Conservation (phyloP, 495 filamentous ascomycete species). For the Aspergillus taichungensis region DNA sequence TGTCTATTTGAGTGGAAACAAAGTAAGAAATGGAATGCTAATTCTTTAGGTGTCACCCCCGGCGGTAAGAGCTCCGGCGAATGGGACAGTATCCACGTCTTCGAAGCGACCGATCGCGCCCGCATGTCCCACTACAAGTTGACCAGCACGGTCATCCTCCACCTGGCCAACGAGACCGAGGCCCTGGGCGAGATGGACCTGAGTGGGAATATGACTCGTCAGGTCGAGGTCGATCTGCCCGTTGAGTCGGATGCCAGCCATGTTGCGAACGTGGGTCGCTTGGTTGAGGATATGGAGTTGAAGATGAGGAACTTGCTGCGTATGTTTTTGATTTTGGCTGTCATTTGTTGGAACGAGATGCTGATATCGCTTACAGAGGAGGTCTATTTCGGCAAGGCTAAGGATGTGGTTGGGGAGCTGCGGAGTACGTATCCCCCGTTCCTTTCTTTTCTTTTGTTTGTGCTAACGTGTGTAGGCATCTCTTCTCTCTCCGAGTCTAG, state of each 20-base stretch:
- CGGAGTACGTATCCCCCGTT: conserved; percentile 52
- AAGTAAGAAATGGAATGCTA: neutral
- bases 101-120: conserved; percentile 86
- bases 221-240: conserved; percentile 82
- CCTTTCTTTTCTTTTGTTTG: neutral
- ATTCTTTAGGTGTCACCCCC: conserved; percentile 46
- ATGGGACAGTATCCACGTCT: conserved; percentile 99
- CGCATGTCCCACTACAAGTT: conserved; percentile 94
- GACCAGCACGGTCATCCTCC: conserved; percentile 91
- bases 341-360: neutral
- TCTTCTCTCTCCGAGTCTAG: conserved; percentile 75
- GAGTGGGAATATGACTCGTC: conserved; percentile 94
- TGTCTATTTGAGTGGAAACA: too few species aligned
- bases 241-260: conserved; percentile 88
- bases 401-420: conserved; percentile 96
- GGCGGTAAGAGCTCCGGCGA: conserved; percentile 66
- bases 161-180: conserved; percentile 62
- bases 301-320: conserved; percentile 98
- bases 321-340: conserved; percentile 23
- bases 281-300: conserved; percentile 99
- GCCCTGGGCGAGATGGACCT: conserved; percentile 84
- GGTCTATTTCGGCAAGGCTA: conserved; percentile 99
- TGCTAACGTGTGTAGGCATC: conserved; percentile 41
- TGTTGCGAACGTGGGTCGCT: conserved; percentile 85
- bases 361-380: conserved; percentile 50